Evolutionary conservation across 2,329 filamentous ascomycete genomes (phyloP).

Genomic region (Fulvia fulva): DNA sequence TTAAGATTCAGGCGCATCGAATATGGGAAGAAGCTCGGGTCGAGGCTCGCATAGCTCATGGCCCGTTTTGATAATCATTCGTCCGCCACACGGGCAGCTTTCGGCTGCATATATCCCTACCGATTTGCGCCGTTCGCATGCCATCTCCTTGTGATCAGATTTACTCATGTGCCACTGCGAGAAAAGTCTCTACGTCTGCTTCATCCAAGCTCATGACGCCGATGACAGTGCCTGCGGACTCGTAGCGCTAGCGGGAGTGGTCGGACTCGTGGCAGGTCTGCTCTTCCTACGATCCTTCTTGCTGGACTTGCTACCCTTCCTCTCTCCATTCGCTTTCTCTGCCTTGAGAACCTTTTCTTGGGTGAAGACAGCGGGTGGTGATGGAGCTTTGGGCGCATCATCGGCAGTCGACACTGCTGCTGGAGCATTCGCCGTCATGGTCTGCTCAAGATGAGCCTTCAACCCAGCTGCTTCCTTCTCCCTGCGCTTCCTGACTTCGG

Average conservation of each 20-base stretch:
- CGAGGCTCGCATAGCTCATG: too few relatives aligned
- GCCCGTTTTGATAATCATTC: too few relatives aligned
- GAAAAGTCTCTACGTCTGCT: too few relatives aligned
- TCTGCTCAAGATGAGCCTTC: constrained; percentile 20
- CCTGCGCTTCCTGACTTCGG: constrained; percentile 41
- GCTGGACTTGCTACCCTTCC: constrained; percentile 12
- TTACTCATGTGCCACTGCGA: too few relatives aligned
- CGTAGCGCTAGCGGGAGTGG: constrained; percentile 16
- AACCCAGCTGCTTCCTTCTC: constrained; percentile 34
- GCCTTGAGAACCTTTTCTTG: constrained; percentile 15
- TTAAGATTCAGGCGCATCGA: too few relatives aligned
- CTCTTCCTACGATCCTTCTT: constrained; percentile 23
- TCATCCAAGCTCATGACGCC: constrained; percentile 4
- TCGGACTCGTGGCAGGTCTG: constrained; percentile 17
- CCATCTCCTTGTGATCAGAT: too few relatives aligned
- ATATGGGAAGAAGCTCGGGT: too few relatives aligned
- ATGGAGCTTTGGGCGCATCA: constrained; percentile 4
- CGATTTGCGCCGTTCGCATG: too few relatives aligned
- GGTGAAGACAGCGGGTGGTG: constrained; percentile 17
- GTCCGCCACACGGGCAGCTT: too few relatives aligned
- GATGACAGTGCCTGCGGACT: constrained; percentile 9
- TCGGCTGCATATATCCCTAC: too few relatives aligned
- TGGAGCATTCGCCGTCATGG: constrained; percentile 11
- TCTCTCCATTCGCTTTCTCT: constrained; percentile 14
- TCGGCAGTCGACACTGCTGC: constrained; percentile 10